Base-by-base conservation (phyloP, 768 basidiomycete genomes). In the Pluteus cervinus region DNA sequence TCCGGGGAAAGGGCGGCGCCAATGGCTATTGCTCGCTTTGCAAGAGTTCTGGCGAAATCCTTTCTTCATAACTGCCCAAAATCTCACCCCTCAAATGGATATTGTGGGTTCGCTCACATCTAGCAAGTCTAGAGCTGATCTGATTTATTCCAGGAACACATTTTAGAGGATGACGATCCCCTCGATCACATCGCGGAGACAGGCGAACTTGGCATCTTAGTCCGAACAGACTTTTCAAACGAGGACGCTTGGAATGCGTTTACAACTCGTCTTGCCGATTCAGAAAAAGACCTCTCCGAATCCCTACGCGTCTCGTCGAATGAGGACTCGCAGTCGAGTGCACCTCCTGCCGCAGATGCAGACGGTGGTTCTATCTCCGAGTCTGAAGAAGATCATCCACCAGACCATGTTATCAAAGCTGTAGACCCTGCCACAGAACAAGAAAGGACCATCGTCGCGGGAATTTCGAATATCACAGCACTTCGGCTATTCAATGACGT, bases 401-500 rank as follows among this genome's bases (percentile, higher is more conserved):
- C 56, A 1, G 53, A 51, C 24, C 45, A 35, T 5, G 54, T 71
- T 11, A 68, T 87, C 53, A 66, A 68, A 45, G 53, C 79, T 47
- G 44, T 85, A 41, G 59, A 76, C 38, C 67, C 76, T 8, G 49
- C 63, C 22, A 45, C 58, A 7, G 53, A 65, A 11, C 55, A 62
- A 16, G 64, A 75, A 24, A 68, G 68, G 30, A 48, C 56, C 0
- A 38, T 56, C 7, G 54, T 86, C 29, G 46, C 58, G 6, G 55
- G 66, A 40, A 69, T 78, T 26, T 84, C 83, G 8, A 88, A 88
- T 50, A 44, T 89, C 29, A 54, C 63, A 1, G 78, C 75, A 6
- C 66, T 88, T 22, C 79, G 83, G 17, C 60, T 86, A 3, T 63
- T 88, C 48, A 83, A 80, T 55, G 81, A 87, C 45, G 75, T 85